These are phyloP conservation scores for Diutina rugosa DNA, from an alignment of 1,139 yeast genomes.

Conservation along the genomic window DNA sequence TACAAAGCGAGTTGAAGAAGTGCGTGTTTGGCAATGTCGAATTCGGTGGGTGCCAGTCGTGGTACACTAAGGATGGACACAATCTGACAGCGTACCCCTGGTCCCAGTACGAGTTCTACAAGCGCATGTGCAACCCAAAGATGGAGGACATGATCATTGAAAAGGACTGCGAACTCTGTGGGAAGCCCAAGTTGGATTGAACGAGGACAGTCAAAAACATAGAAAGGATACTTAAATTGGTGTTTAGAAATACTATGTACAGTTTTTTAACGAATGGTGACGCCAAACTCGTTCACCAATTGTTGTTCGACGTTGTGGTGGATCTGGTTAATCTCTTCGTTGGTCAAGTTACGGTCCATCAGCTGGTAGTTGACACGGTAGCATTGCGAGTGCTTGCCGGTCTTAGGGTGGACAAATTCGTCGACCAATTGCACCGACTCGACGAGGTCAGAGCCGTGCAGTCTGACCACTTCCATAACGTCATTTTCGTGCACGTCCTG, in stretches of 20 bases:
- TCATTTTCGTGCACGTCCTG: conserved; percentile 65
- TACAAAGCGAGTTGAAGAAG: neutral
- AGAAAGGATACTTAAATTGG: neutral
- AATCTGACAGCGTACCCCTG: neutral
- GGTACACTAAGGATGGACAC: neutral
- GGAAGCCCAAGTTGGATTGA: neutral
- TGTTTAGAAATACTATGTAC: conserved; percentile 1
- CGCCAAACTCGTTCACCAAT: conserved; percentile 37
- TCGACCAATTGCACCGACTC: conserved; percentile 77
- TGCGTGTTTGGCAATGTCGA: neutral
- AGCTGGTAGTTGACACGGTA: conserved; percentile 88
- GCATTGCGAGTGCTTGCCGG: conserved; percentile 66
- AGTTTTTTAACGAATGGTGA: conserved; percentile 37
- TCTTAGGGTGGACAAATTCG: conserved; percentile 76
- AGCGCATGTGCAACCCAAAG: neutral
- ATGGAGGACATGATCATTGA: neutral
- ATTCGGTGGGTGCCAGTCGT: neutral
- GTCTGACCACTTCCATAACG: conserved; percentile 84
- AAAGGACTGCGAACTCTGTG: neutral
- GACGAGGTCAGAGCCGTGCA: conserved; percentile 74
- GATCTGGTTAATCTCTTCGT: conserved; percentile 60
- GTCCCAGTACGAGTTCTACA: neutral
- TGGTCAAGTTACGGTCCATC: conserved; percentile 86
- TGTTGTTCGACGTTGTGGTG: conserved; percentile 52
- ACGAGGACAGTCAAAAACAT: neutral